Evolutionary conservation across 75 land plant species (phyloP).

Genomic region (Adiantum capillusveneris): DNA sequence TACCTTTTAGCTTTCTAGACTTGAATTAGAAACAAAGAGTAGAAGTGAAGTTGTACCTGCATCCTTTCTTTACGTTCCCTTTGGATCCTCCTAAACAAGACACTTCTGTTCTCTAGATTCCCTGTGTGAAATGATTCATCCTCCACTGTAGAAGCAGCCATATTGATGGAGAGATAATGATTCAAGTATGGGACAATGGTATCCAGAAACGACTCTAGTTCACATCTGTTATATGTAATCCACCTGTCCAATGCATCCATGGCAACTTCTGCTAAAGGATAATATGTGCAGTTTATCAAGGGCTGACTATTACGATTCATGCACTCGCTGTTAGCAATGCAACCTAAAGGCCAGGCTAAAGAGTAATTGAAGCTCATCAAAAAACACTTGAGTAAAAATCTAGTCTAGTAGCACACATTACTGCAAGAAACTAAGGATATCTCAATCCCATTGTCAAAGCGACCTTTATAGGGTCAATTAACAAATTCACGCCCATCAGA

Average conservation of each 20-base stretch:
- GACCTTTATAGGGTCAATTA: constrained; percentile 24
- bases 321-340: too few relatives aligned
- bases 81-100: background rate
- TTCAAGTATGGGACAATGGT: constrained; percentile 32
- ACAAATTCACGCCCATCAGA: constrained; percentile 16
- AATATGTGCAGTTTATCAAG: constrained; percentile 25
- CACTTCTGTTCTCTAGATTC: background rate
- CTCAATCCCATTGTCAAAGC: constrained; percentile 41
- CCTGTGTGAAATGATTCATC: background rate
- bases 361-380: background rate
- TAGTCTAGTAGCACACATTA: background rate
- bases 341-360: too few relatives aligned
- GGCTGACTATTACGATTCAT: background rate
- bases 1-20: too few relatives aligned
- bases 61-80: background rate
- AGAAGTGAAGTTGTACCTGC: background rate
- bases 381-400: background rate
- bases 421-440: constrained; percentile 21
- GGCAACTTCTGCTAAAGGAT: constrained; percentile 33
- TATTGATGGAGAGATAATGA: constrained; percentile 17
- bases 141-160: constrained; percentile 9
- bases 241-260: constrained; percentile 38
- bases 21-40: too few relatives aligned
- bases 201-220: constrained; percentile 24
- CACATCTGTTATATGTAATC: constrained; percentile 14